phyloP scores from a whole-genome alignment of 495 filamentous ascomycete genomes.

The Talaromyces proteolyticus region DNA sequence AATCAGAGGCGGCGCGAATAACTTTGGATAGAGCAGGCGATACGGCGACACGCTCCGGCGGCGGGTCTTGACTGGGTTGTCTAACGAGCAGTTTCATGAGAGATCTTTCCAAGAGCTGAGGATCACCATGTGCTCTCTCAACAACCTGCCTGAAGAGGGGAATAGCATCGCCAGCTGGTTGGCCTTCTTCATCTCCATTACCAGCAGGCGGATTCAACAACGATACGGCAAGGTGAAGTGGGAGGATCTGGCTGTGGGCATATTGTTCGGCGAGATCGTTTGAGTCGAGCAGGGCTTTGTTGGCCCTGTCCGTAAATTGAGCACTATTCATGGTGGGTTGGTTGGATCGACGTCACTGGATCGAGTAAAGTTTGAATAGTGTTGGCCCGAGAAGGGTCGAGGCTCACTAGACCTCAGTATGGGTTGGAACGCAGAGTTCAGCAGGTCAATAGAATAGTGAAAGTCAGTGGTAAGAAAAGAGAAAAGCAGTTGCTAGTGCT shows the following conservation, averaged over 20 bases:
- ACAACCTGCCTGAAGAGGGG: slow-evolving; percentile 91
- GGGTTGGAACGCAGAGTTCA: not conserved
- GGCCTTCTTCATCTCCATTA: slow-evolving; percentile 72
- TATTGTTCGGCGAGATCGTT: slow-evolving; percentile 79
- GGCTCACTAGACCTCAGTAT: not conserved
- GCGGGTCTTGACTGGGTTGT: slow-evolving; percentile 87
- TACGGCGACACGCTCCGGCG: slow-evolving; percentile 78
- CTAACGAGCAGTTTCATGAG: slow-evolving; percentile 90
- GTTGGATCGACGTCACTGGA: not conserved
- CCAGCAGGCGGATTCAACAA: slow-evolving; percentile 76
- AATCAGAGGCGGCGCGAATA: slow-evolving; percentile 74
- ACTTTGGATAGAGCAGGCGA: slow-evolving; percentile 76
- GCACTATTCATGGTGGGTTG: slow-evolving; percentile 33
- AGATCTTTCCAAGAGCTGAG: slow-evolving; percentile 77
- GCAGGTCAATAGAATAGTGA: not conserved
- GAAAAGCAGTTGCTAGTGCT: too few relatives aligned
- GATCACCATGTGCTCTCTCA: slow-evolving; percentile 88
- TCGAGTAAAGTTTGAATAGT: not conserved
- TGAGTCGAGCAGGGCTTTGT: slow-evolving; percentile 81
- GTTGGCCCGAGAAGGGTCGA: not conserved
- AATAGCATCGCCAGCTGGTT: slow-evolving; percentile 51
- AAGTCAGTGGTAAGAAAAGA: not conserved
- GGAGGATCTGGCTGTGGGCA: slow-evolving; percentile 81
- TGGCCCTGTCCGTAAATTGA: slow-evolving; percentile 87
- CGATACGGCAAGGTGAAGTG: slow-evolving; percentile 81